Percentiles rank a stretch among this genome's conserved stretches.
These are phyloP conservation scores for Brassica rapa DNA, from an alignment of 345 rosid species.

Conservation along the genomic window DNA sequence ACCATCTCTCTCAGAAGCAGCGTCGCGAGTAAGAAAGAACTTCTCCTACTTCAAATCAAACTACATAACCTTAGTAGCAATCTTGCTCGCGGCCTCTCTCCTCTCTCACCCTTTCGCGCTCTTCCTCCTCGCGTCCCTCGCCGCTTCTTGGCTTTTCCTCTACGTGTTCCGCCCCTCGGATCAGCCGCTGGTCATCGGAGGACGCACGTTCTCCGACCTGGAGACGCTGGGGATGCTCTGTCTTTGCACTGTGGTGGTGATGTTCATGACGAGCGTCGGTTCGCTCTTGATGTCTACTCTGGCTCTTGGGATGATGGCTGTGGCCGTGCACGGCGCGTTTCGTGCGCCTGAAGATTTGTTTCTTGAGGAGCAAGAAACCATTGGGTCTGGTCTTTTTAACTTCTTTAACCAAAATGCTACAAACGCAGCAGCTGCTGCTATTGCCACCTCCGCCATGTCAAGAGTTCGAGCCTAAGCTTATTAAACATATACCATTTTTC, in stretches of 20 bases:
- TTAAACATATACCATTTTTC: not conserved
- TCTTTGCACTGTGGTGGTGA: conserved; percentile 44
- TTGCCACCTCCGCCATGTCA: conserved; percentile 34
- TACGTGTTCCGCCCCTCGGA: conserved; percentile 51
- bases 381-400: conserved; percentile 44
- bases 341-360: conserved; percentile 56
- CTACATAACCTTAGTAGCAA: conserved; percentile 45
- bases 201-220: conserved; percentile 51
- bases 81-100: conserved; percentile 42
- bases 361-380: conserved; percentile 51
- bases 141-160: conserved; percentile 55
- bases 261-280: conserved; percentile 58
- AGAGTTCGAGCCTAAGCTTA: conserved; percentile 38
- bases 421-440: conserved; percentile 43
- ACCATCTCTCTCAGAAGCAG: conserved; percentile 47
- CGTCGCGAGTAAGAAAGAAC: conserved; percentile 47
- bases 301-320: conserved; percentile 45
- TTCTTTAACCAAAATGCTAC: conserved; percentile 45
- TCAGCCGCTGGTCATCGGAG: conserved; percentile 48
- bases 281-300: conserved; percentile 48
- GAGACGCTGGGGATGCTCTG: conserved; percentile 49
- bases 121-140: conserved; percentile 43
- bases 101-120: conserved; percentile 50
- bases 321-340: conserved; percentile 51
- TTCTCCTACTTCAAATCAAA: conserved; percentile 49